Percentiles rank a stretch among this genome's conserved stretches.
These are phyloP conservation scores for Pichia eremophila DNA, from an alignment of 805 yeast species.

Conservation along the genomic window DNA sequence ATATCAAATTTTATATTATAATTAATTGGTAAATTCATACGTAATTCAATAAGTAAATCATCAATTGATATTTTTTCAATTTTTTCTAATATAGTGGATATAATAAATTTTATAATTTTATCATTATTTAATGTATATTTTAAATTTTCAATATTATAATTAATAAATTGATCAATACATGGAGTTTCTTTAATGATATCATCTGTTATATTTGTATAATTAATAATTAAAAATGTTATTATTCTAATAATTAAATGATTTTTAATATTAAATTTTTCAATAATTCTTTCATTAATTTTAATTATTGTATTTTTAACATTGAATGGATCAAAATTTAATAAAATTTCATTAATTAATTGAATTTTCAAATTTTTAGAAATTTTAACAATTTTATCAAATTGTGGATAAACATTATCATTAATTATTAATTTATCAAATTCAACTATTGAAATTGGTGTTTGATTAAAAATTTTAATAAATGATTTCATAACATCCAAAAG, in stretches of 20 bases:
- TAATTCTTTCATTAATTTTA: too few relatives aligned
- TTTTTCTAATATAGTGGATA: conserved; percentile 3
- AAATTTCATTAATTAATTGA: not conserved
- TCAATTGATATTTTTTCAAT: conserved; percentile 19
- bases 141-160: not conserved
- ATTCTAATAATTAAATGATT: not conserved
- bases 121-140: conserved; percentile 8
- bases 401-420: not conserved
- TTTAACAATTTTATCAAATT: not conserved
- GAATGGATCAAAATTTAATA: not conserved
- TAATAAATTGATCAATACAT: not conserved
- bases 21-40: conserved; percentile 53
- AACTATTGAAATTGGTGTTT: not conserved
- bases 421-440: conserved; percentile 1
- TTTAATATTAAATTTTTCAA: not conserved
- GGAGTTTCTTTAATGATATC: too few relatives aligned
- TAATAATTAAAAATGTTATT: not conserved
- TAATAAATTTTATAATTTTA: conserved; percentile 13
- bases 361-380: not conserved
- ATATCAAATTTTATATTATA: conserved; percentile 41
- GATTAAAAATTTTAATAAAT: not conserved
- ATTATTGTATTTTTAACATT: not conserved
- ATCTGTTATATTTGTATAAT: not conserved
- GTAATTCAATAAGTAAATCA: conserved; percentile 58
- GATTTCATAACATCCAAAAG: not conserved